Percentiles rank a stretch among this genome's conserved stretches.
These are phyloP conservation scores for Ophiostoma perfectum DNA, from an alignment of 2,329 filamentous ascomycete species.

Conservation along the genomic window DNA sequence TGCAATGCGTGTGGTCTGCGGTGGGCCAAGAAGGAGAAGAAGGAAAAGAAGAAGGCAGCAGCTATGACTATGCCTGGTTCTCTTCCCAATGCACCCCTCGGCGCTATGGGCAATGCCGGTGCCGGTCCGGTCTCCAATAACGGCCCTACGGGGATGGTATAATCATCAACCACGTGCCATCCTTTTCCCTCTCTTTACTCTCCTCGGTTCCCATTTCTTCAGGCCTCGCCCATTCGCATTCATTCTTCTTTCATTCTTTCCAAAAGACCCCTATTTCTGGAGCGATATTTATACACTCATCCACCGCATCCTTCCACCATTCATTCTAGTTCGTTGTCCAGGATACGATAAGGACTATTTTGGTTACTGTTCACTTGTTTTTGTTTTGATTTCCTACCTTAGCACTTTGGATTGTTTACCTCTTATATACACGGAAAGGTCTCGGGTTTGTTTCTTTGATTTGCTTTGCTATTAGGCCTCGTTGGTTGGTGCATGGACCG, in stretches of 20 bases:
- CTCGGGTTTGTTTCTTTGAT: not conserved
- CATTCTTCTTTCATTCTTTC: not conserved
- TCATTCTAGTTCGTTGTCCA: not conserved
- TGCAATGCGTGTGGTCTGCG: constrained; percentile 87
- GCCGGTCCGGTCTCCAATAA: not conserved
- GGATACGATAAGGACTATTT: not conserved
- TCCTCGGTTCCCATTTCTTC: not conserved
- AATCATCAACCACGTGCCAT: not conserved
- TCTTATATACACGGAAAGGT: constrained; percentile 8
- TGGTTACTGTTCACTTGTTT: not conserved
- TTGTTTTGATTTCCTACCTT: not conserved
- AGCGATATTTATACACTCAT: not conserved
- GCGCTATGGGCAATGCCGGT: not conserved
- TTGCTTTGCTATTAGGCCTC: not conserved
- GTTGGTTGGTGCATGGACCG: constrained; percentile 8
- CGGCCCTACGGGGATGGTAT: not conserved
- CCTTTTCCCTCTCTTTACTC: not conserved
- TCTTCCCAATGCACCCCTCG: not conserved
- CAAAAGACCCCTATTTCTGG: not conserved
- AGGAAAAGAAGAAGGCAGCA: constrained; percentile 37
- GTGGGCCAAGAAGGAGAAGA: constrained; percentile 80
- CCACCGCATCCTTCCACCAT: not conserved
- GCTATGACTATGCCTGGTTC: constrained; percentile 16
- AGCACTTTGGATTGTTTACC: not conserved
- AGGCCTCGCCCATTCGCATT: not conserved